Evolutionary conservation across 1,284 basidiomycete species (phyloP), one percentile per base, ranked within the genome.

Genomic region (Microbotryum violaceum): DNA sequence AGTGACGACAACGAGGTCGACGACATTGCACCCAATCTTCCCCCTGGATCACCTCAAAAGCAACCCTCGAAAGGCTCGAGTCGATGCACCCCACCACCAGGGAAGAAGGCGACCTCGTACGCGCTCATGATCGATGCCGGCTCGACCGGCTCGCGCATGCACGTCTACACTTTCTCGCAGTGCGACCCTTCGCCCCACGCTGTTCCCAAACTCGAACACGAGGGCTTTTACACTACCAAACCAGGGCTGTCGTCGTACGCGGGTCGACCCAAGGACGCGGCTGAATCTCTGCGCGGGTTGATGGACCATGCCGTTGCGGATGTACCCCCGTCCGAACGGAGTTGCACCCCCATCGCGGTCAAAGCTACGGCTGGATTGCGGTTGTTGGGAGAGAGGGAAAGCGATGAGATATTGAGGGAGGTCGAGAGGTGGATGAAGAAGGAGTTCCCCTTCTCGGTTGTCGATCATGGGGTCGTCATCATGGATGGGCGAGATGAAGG

Each of bases 401-500:
- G 85, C 58, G 77, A 78, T 18, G 86, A 83, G 60, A 96, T 98
- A 64, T 77, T 98, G 50, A 79, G 81, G 1, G 87, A 88, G 14
- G 91, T 97, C 44, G 79, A 84, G 70, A 71, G 73, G 47, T 80
- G 86, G 69, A 73, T 97, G 65, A 78, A 81, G 71, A 74, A 75
- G 14, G 78, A 79, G 63, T 97, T 87, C 73, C 86, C 87, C 16
- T 97, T 97, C 78, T 77, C 78, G 46, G 72, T 96, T 21, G 79
- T 82, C 9, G 75, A 82, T 42, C 79, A 81, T 64, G 82, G 83
- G 81, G 88, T 94, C 27, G 83, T 82, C 57, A 86, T 96, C 69
- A 97, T 97, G 94, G 92, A 97, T 70, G 94, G 94, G 21, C 87
- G 85, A 71, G 92, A 97, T 73, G 94, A 98, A 77, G 91, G 90